Evolutionary conservation across 2,329 filamentous ascomycete species (phyloP).

Genomic region (Beauveria sp.): DNA sequence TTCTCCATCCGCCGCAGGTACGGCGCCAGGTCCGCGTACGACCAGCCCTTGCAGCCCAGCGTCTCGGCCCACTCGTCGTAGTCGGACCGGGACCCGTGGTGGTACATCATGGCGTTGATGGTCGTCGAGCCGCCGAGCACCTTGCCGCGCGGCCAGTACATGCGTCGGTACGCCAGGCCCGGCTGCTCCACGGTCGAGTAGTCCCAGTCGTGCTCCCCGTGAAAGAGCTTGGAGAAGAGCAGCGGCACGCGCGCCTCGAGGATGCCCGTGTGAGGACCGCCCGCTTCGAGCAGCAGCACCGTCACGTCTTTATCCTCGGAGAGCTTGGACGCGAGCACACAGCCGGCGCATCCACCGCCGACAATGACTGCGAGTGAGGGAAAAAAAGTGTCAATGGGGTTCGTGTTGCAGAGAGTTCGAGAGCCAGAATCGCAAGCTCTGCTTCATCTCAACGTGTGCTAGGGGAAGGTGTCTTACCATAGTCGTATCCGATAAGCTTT

Average conservation of each 20-base stretch:
- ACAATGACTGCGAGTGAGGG: conserved; percentile 16
- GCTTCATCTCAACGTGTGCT: neutral
- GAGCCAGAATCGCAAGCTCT: too few relatives aligned
- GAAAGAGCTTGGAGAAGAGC: conserved; percentile 16
- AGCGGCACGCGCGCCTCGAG: conserved; percentile 15
- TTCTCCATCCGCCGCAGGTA: conserved; percentile 16
- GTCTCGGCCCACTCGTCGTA: conserved; percentile 16
- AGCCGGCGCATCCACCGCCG: conserved; percentile 21
- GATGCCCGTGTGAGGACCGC: conserved; percentile 13
- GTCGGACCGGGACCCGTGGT: conserved; percentile 16
- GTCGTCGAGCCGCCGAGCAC: conserved; percentile 18
- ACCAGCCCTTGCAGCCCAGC: conserved; percentile 15
- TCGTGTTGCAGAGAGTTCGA: neutral
- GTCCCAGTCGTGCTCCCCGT: conserved; percentile 19
- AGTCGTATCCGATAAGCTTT: conserved; percentile 8
- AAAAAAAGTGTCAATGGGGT: neutral
- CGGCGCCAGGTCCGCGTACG: conserved; percentile 16
- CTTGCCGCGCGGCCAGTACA: conserved; percentile 19
- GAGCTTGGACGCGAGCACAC: conserved; percentile 23
- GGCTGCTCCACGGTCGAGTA: conserved; percentile 17
- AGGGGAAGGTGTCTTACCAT: neutral
- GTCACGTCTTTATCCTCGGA: conserved; percentile 18
- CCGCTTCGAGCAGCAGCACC: conserved; percentile 16
- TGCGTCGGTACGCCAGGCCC: conserved; percentile 15
- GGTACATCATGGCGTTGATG: conserved; percentile 20